Percentiles rank a stretch among this genome's conserved stretches.
These are phyloP conservation scores for Trichoderma aggressivum DNA, from an alignment of 2,329 filamentous ascomycete genomes.

Conservation along the genomic window DNA sequence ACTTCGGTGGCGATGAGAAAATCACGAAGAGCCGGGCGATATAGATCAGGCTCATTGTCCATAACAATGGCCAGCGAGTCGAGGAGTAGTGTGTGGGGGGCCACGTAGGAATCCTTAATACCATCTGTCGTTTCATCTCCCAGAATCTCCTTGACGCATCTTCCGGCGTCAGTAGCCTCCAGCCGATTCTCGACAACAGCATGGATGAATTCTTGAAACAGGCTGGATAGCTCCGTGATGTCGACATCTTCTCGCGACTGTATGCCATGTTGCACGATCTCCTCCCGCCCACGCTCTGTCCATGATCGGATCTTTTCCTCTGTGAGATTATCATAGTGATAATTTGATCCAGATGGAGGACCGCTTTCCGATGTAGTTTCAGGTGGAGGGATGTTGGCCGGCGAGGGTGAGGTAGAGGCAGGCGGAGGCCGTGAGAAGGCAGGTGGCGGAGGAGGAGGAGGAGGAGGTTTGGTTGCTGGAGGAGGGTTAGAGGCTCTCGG, in stretches of 20 bases:
- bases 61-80: conserved; percentile 78
- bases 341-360: conserved; percentile 45
- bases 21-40: conserved; percentile 53
- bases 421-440: conserved; percentile 24
- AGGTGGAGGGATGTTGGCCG: conserved; percentile 22
- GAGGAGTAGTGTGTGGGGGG: conserved; percentile 70
- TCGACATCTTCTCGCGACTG: conserved; percentile 67
- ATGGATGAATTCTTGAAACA: conserved; percentile 83
- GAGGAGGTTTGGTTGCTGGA: conserved; percentile 23
- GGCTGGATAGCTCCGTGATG: conserved; percentile 61
- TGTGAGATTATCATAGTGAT: conserved; percentile 73
- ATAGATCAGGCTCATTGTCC: conserved; percentile 60
- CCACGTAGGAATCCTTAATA: conserved; percentile 47
- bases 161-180: conserved; percentile 65
- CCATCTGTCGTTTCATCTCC: conserved; percentile 51
- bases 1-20: conserved; percentile 73
- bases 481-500: conserved; percentile 21
- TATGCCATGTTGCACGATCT: conserved; percentile 62
- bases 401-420: conserved; percentile 21
- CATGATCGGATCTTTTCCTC: conserved; percentile 66
- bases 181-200: conserved; percentile 69
- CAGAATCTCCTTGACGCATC: conserved; percentile 70
- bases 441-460: conserved; percentile 22
- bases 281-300: conserved; percentile 62
- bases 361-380: conserved; percentile 28